phyloP scores from a whole-genome alignment of 768 basidiomycete species.

The Termitomyces sp. region DNA sequence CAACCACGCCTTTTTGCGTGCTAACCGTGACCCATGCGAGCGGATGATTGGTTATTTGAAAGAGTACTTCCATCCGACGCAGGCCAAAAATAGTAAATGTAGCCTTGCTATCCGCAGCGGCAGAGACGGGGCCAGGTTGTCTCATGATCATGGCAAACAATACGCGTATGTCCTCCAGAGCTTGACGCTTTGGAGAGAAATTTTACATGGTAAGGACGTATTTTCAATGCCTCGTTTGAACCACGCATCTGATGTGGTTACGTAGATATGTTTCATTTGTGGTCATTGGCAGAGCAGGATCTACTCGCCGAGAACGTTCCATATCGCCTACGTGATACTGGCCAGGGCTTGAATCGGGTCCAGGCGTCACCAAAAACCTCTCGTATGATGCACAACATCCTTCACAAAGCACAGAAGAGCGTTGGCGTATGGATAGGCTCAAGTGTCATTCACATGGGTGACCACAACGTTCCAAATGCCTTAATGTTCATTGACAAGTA shows the following conservation, averaged over 20 bases:
- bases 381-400: conserved; percentile 85
- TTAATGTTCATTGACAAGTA: conserved; percentile 92
- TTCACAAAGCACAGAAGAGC: conserved; percentile 76
- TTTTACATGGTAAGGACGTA: conserved; percentile 58
- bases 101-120: conserved; percentile 81
- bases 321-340: conserved; percentile 83
- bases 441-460: conserved; percentile 87
- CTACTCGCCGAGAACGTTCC: conserved; percentile 67
- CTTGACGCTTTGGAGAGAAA: conserved; percentile 82
- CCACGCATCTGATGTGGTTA: conserved; percentile 2
- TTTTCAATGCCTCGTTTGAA: background rate
- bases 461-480: conserved; percentile 80
- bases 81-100: conserved; percentile 54
- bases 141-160: conserved; percentile 81
- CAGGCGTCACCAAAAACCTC: conserved; percentile 84
- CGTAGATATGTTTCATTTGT: conserved; percentile 83
- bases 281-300: conserved; percentile 78
- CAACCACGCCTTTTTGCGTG: conserved; percentile 83
- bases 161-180: conserved; percentile 85
- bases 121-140: conserved; percentile 71
- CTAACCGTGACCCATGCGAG: conserved; percentile 86
- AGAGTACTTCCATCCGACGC: conserved; percentile 70
- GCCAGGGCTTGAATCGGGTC: conserved; percentile 87
- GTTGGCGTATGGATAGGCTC: conserved; percentile 84
- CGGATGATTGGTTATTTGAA: conserved; percentile 75